Evolutionary conservation across 2,329 filamentous ascomycete genomes (phyloP), one percentile per base, ranked within the genome.

Genomic region (Ophiostoma australiae): DNA sequence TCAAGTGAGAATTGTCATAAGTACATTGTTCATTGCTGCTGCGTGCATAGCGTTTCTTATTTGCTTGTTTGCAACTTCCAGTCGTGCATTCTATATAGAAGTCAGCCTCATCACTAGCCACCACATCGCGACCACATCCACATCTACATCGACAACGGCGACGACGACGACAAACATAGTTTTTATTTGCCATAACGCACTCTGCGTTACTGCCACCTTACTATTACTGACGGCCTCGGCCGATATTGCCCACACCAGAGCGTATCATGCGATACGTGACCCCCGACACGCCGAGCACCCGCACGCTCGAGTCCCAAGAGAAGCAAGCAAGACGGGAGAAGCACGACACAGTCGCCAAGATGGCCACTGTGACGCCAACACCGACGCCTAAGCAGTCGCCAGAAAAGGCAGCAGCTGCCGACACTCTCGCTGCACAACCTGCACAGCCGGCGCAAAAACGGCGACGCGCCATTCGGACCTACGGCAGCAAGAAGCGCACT

Each of bases 401-500:
- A 13, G 17, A 63, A 23, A 27, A 66, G 15, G 35, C 41, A 8
- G 41, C 27, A 55, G 37, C n/a, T 20, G 27, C n/a, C 61, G 13
- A 13, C 39, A 33, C 1, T 17, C 15, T 13, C 41, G 41, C 41
- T 17, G 41, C 41, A 44, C 41, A 44, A 6, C 44, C 44, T 20
- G 20, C 4, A 8, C 15, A 23, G 23, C 58, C 27, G 2, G 10
- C 70, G 37, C 27, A 55, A 13, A 69, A 33, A 31, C 71, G 55
- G 33, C 70, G 69, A 44, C 73, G 72, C 27, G 48, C 72, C 15
- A 58, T 73, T 37, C 72, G 73, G 15, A 74, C 73, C 3, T 74
- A 74, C 48, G 71, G 73, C 69, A 73, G 73, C 69, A 73, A 74
- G 72, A 74, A 74, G 27, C 72, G 72, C 20, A 48, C 71, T 8